phyloP scores from a whole-genome alignment of 1,284 basidiomycete genomes.

The Trametes sp. region DNA sequence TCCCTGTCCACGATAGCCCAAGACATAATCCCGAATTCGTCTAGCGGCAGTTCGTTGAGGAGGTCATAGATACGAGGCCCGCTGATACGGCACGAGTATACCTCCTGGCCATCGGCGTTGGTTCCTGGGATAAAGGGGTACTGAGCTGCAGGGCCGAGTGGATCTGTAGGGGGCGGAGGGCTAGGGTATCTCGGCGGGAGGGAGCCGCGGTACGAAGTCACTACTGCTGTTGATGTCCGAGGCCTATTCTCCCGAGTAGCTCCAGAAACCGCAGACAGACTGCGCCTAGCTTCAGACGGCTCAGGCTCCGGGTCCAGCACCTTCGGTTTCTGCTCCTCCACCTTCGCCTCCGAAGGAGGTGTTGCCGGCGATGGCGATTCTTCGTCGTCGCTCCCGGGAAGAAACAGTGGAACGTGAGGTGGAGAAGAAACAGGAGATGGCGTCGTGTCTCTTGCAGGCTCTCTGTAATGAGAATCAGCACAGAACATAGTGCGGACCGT shows the following conservation, averaged over 20 bases:
- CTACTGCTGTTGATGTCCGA: not conserved
- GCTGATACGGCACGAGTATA: conserved; percentile 66
- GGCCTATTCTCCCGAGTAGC: not conserved
- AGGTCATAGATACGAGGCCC: conserved; percentile 72
- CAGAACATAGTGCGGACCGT: not conserved
- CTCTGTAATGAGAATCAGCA: not conserved
- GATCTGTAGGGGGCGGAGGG: conserved; percentile 51
- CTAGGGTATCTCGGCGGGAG: conserved; percentile 44
- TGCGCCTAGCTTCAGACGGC: not conserved
- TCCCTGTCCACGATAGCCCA: conserved; percentile 75
- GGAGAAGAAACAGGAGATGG: not conserved
- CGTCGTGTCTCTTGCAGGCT: not conserved
- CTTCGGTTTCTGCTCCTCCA: conserved; percentile 5
- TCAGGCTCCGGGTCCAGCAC: not conserved
- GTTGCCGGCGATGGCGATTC: conserved; percentile 3
- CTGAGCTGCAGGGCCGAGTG: conserved; percentile 59
- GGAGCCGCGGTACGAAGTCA: conserved; percentile 29
- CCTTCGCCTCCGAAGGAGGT: not conserved
- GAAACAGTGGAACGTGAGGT: conserved; percentile 4
- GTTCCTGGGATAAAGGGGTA: conserved; percentile 60
- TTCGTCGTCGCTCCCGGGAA: conserved; percentile 18
- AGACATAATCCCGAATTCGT: conserved; percentile 65
- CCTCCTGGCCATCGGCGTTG: conserved; percentile 50
- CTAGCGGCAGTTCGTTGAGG: conserved; percentile 61
- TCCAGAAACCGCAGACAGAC: not conserved